Evolutionary conservation across 2,329 filamentous ascomycete genomes (phyloP).

Genomic region (Endoconidiophora laricicola): DNA sequence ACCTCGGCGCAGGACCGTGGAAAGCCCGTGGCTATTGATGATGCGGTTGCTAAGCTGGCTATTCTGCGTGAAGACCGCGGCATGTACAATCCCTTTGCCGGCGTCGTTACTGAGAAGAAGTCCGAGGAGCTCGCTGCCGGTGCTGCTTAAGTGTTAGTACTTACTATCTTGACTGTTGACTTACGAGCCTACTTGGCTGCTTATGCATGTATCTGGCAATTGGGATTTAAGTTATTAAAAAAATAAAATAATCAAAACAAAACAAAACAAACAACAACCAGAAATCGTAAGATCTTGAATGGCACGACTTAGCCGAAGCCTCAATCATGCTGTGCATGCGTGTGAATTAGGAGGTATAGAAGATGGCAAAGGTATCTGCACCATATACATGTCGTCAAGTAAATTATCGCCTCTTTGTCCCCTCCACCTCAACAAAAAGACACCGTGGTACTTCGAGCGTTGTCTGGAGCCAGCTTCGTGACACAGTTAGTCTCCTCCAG

Average conservation of each 20-base stretch:
- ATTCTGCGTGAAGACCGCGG: slow-evolving; percentile 30
- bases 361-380: no score
- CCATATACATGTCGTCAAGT: no score
- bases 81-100: slow-evolving; percentile 15
- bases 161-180: neutral
- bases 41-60: slow-evolving; percentile 38
- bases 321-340: no score
- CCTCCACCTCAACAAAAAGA: no score
- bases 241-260: slow-evolving; percentile 16
- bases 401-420: no score
- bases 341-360: no score
- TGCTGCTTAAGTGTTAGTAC: neutral
- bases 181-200: neutral
- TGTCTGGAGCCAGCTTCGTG: no score
- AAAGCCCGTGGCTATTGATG: slow-evolving; percentile 38
- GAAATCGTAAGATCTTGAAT: neutral
- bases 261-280: slow-evolving; percentile 12
- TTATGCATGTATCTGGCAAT: neutral
- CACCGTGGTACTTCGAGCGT: no score
- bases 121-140: slow-evolving; percentile 4
- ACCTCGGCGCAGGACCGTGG: slow-evolving; percentile 44
- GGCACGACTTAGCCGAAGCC: no score
- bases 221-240: neutral
- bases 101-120: slow-evolving; percentile 4
- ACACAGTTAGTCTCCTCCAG: no score